A percentile compares a stretch with the other conserved stretches of the same genome.
Conservation (phyloP, 2,329 filamentous ascomycete genomes). For the Meredithiella fracta region DNA sequence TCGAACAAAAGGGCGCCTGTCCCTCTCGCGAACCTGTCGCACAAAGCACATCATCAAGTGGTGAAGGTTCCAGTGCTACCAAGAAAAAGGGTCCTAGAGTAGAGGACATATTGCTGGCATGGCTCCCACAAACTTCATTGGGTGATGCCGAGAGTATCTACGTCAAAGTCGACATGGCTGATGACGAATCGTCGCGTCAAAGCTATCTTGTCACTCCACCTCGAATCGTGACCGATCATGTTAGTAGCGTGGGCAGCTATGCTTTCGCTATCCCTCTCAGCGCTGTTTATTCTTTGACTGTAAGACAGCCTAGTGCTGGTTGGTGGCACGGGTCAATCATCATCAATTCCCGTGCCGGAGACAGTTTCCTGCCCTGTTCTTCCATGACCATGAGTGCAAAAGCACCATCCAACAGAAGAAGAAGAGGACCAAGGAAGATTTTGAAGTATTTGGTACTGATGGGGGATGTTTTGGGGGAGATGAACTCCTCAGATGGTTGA, state of each 20-base stretch:
- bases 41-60: slow-evolving; percentile 13
- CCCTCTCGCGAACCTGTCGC: slow-evolving; percentile 16
- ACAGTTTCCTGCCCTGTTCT: slow-evolving; percentile 89
- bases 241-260: slow-evolving; percentile 49
- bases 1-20: slow-evolving; percentile 63
- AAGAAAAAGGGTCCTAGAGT: slow-evolving; percentile 32
- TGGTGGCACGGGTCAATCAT: slow-evolving; percentile 98
- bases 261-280: slow-evolving; percentile 82
- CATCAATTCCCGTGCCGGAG: slow-evolving; percentile 77
- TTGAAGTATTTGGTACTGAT: slow-evolving; percentile 75
- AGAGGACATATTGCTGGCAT: slow-evolving; percentile 71
- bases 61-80: slow-evolving; percentile 19
- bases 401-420: slow-evolving; percentile 91
- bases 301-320: slow-evolving; percentile 80
- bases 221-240: slow-evolving; percentile 65
- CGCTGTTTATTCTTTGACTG: slow-evolving; percentile 76
- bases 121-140: slow-evolving; percentile 79
- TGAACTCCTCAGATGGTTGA: slow-evolving; percentile 82
- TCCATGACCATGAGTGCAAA: slow-evolving; percentile 93
- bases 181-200: slow-evolving; percentile 64
- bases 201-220: slow-evolving; percentile 83
- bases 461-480: slow-evolving; percentile 96
- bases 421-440: slow-evolving; percentile 63
- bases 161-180: slow-evolving; percentile 85
- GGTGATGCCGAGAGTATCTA: slow-evolving; percentile 79